These are phyloP conservation scores for Lecanosticta acicola DNA, from an alignment of 2,329 filamentous ascomycete genomes.

Conservation along the genomic window DNA sequence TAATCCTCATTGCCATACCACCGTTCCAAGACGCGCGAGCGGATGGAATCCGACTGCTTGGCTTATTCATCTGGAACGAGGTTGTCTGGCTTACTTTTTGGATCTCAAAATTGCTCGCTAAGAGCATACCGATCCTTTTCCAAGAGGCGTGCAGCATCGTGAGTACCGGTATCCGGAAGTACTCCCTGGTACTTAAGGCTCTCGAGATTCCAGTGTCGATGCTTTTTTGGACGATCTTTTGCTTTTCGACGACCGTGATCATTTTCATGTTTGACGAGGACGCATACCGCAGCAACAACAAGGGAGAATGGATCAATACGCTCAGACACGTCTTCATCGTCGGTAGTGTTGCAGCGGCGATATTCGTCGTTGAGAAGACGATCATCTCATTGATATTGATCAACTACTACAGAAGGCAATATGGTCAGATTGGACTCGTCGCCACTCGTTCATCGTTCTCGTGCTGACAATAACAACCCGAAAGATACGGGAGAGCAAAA, in stretches of 20 bases:
- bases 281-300: too few relatives aligned
- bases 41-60: conserved; percentile 42
- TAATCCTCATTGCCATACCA: conserved; percentile 39
- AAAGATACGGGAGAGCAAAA: conserved; percentile 72
- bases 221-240: conserved; percentile 62
- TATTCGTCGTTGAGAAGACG: conserved; percentile 63
- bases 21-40: not conserved
- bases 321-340: conserved; percentile 56
- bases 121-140: conserved; percentile 56
- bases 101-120: conserved; percentile 60
- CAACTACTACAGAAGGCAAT: conserved; percentile 68
- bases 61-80: conserved; percentile 64
- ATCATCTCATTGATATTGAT: conserved; percentile 67
- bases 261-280: conserved; percentile 23
- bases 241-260: conserved; percentile 55
- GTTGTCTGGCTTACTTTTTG: conserved; percentile 63
- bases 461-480: too few relatives aligned
- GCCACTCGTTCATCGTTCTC: too few relatives aligned
- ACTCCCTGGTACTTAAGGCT: conserved; percentile 59
- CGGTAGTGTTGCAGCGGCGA: conserved; percentile 56
- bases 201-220: conserved; percentile 62
- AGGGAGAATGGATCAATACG: conserved; percentile 39
- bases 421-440: too few relatives aligned
- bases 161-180: conserved; percentile 64
- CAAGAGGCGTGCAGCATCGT: conserved; percentile 66